Conservation (phyloP, 768 basidiomycete species). For the Suillus americanus region DNA sequence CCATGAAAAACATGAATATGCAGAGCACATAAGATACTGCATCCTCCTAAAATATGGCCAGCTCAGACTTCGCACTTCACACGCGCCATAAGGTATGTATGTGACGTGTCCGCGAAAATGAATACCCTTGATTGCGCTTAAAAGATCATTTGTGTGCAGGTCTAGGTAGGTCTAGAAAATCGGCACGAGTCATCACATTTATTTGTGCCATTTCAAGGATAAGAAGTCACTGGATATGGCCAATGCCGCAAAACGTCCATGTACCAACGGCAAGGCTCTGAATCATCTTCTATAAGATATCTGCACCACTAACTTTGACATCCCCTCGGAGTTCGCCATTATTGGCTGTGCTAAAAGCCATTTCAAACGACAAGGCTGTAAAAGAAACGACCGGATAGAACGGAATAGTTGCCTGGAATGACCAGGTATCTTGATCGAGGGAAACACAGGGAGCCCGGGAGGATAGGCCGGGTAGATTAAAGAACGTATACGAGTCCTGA, state of each 20-base stretch:
- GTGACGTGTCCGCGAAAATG: not conserved
- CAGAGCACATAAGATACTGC: not conserved
- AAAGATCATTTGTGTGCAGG: not conserved
- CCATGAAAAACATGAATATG: not conserved
- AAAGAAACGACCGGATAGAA: not conserved
- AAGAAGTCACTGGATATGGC: not conserved
- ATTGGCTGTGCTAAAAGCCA: not conserved
- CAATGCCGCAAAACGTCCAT: not conserved
- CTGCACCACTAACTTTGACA: not conserved
- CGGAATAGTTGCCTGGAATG: not conserved
- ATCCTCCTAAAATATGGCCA: not conserved
- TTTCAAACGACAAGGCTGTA: not conserved
- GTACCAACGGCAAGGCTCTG: not conserved
- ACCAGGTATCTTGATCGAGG: not conserved
- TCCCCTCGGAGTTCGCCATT: not conserved
- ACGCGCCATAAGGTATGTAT: not conserved
- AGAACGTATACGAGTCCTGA: not conserved
- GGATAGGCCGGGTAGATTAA: not conserved
- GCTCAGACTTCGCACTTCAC: not conserved
- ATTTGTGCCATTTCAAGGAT: not conserved
- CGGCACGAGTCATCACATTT: not conserved
- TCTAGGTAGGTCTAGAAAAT: not conserved
- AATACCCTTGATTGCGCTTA: slow-evolving; percentile 1
- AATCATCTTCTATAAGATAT: not conserved
- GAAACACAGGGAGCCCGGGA: not conserved